Base-by-base conservation (phyloP, 805 yeast genomes). In the Candida sakaeoensis region DNA sequence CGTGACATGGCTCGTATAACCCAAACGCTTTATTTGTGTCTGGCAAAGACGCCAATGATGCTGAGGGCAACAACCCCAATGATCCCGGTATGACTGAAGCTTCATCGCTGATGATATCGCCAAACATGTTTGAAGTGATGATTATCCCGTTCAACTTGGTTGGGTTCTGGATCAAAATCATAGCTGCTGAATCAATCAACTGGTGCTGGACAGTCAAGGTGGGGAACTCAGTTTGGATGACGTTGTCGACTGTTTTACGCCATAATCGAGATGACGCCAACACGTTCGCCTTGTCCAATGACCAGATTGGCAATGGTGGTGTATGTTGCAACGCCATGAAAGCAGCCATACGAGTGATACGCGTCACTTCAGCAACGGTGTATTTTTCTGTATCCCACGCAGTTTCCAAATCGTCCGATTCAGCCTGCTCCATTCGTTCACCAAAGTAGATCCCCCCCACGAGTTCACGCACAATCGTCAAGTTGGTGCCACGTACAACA, bases 401-500 rank as follows among this genome's bases (percentile, higher is more conserved):
- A 41, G 79, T 76, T 48, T 91, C 88, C 21, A 56, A 54, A 49
- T 66, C 69, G 18, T 56, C 53, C 39, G 78, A 74, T 39, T 90
- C 91, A 35, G 82, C 86, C 57, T 90, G 98, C 70, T 93, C 99
- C 55, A 77, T 77, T 67, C 98, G 80, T 56, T 87, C 95, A 48
- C 99, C 99, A 60, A 93, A 93, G 73, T 93, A 93, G 50, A 93
- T 93, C 52, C 99, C 99, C 44, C 99, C 99, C 26, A 91, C 96
- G 49, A 93, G 77, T 68, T 93, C 99, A 65, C 99, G 84, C 31
- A 91, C 96, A 48, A 93, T 95, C 42, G 81, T 77, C 60, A 93
- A 86, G 63, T 93, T 84, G 27, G 97, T 89, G 35, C 99, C 99
- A 53, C 72, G 77, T 44, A 86, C 98, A 48, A 83, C 73, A 48